These are phyloP conservation scores for Rhododendron ferrugineum DNA, from an alignment of 148 eudicot species.

Conservation along the genomic window DNA sequence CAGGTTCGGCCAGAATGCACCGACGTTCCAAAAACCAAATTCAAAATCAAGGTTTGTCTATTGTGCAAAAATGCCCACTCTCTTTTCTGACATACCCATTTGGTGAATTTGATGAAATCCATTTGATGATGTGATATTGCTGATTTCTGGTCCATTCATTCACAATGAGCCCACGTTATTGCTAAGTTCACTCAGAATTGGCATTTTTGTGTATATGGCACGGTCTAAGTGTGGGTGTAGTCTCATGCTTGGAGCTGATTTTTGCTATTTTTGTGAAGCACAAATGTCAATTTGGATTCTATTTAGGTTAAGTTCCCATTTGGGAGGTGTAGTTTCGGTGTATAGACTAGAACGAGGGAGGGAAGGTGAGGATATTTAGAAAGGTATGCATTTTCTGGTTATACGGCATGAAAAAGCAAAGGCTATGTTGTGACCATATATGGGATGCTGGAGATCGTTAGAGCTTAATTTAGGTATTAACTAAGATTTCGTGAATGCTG, in stretches of 20 bases:
- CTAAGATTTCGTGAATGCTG: not conserved
- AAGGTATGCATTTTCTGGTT: not conserved
- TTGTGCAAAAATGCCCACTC: not conserved
- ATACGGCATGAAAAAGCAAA: not conserved
- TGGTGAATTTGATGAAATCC: not conserved
- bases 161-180: not conserved
- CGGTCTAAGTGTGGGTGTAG: not conserved
- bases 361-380: not conserved
- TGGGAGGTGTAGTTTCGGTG: not conserved
- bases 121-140: not conserved
- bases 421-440: not conserved
- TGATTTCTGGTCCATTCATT: not conserved
- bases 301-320: not conserved
- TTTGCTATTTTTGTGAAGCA: not conserved
- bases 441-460: not conserved
- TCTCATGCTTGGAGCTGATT: not conserved
- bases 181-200: not conserved
- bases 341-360: not conserved
- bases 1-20: slow-evolving; percentile 76
- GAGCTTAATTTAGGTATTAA: not conserved
- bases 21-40: slow-evolving; percentile 87
- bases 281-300: not conserved
- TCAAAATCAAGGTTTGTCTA: slow-evolving; percentile 80
- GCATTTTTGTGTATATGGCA: not conserved
- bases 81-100: not conserved